Base-by-base conservation (phyloP, 2,329 filamentous ascomycete species). In the Aureobasidium pullulans region DNA sequence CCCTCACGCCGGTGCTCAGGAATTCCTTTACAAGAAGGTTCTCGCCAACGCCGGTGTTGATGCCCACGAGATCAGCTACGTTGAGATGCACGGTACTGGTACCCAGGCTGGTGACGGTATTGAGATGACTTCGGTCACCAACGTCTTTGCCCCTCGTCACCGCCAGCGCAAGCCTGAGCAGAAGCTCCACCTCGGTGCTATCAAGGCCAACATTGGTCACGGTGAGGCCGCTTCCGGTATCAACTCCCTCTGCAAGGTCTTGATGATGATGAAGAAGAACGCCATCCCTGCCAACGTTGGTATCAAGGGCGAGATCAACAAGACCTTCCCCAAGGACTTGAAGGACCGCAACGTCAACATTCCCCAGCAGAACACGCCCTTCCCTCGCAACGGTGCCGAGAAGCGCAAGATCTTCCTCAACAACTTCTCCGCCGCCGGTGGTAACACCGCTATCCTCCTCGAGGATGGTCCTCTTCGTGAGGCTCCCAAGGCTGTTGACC, bases 81-180 rank as follows among this genome's bases (percentile, higher is more conserved):
- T 96, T 8, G 90, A 95, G 73, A 90, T 94, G 85, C 90, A 96
- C 71, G 90, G 89, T 13, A 96, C 90, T 2, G 90, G 90, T 34
- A 96, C 89, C 0, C 89, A 94, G 71, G 89, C 88, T 34, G 90
- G 89, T 62, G 90, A 96, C 68, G 85, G 84, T 7, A 87, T 84
- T 4, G 91, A 96, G 71, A 92, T 93, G 86, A 78, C 84, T 1
- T 90, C 87, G 0, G 87, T 95, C 50, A 84, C 85, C 23, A 78
- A 81, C 50, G 77, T 81, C 19, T 87, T 87, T 65, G 84, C 82
- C 46, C 79, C 81, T 23, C 75, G 76, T 57, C 72, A 79, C 64
- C 74, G 76, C 43, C 76, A 79, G 66, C 77, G 79, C 53, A 72
- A 69, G 36, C 73, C 77, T 9, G 77, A 80, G 37, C 70, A 81